phyloP scores from a whole-genome alignment of 257 asterid genomes.

The Solanum neorickii region DNA sequence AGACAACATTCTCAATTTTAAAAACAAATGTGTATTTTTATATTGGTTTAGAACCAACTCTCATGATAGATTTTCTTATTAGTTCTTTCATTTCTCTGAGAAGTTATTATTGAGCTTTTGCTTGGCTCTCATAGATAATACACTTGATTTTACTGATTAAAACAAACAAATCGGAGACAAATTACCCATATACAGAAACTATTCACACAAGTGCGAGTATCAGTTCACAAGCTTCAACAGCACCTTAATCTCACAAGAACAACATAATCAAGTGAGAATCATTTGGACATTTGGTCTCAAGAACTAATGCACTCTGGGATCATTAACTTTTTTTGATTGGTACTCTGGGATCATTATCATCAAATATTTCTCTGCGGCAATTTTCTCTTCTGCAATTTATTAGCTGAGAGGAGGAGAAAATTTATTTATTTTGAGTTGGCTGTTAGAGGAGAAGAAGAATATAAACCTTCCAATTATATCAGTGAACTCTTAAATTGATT shows the following conservation, averaged over 20 bases:
- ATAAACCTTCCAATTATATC: background rate
- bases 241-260: background rate
- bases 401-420: background rate
- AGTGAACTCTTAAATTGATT: too few relatives aligned
- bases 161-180: background rate
- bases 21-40: background rate
- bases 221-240: background rate
- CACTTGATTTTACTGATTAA: background rate
- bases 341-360: background rate
- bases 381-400: background rate
- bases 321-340: background rate
- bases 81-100: background rate
- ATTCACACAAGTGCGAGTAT: background rate
- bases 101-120: background rate
- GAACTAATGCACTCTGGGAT: background rate
- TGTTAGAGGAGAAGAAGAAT: background rate
- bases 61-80: background rate
- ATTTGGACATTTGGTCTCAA: background rate
- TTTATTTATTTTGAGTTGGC: background rate
- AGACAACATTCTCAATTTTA: background rate
- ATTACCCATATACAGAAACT: background rate
- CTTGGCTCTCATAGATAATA: background rate
- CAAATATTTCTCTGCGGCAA: background rate
- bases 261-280: background rate
- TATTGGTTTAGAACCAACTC: background rate